Evolutionary conservation across 305 asterid genomes (phyloP), one percentile per base, ranked within the genome.

Genomic region (Caryopteris hybrid): DNA sequence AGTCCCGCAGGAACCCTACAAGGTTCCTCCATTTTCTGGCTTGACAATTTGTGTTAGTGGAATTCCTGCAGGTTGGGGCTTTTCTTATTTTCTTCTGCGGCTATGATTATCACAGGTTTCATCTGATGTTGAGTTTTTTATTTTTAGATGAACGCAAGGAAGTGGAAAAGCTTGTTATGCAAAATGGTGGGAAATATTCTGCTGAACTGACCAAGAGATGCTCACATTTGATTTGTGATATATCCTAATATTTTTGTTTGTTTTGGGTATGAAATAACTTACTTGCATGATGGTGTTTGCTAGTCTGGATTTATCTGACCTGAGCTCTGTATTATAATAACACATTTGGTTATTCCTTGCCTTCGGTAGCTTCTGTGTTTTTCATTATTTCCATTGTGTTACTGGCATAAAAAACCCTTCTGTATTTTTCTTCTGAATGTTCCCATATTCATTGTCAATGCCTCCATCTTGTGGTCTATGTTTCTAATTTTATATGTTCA

Each of bases 161-260:
- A 76, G 74, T 95, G 80, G 97, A 86, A 86, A 88, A 84, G 81
- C 89, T 86, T 75, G 77, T 82, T 60, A 38, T 69, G 65, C 88
- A 95, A 79, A 86, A 89, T 82, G 95, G 95, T 54, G 98, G 99
- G 78, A 85, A 78, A 81, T 94, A 94, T 82, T 85, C 98, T 65
- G 94, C 92, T 75, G 92, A 91, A 70, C 85, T 94, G 77, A 89
- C 90, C 72, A 94, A 74, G 81, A 85, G 77, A 74, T 91, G 98
- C 95, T 81, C 99, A 68, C 99, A 94, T 86, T 81, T 94, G 68
- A 71, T 94, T 60, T 91, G 95, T 72, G 86, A 85, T 80, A 94
- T 94, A 94, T 94, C 98, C 98, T 38, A 38, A 38, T 90, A 13
- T 64, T 52, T 58, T 27, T 59, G 66, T 67, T 70, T 45, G 31